These are phyloP conservation scores for Rhodamnia rubescens DNA, from an alignment of 345 rosid genomes.

Conservation along the genomic window DNA sequence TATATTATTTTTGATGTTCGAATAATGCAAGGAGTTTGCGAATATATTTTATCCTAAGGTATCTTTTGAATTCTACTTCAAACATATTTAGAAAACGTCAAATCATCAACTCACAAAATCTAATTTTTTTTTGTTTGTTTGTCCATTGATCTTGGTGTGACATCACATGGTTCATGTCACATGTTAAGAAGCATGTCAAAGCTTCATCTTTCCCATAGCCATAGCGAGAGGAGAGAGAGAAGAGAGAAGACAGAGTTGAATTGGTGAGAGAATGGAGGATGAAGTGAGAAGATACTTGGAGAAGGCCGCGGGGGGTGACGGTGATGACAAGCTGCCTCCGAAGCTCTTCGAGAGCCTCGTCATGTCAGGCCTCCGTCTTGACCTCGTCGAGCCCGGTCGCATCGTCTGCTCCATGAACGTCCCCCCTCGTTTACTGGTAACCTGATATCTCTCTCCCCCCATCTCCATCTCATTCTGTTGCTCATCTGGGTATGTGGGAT, in stretches of 20 bases:
- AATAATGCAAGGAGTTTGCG: neutral
- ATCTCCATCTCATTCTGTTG: neutral
- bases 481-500: neutral
- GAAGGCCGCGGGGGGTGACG: constrained; percentile 24
- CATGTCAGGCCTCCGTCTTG: constrained; percentile 47
- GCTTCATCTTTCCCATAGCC: neutral
- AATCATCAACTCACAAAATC: neutral
- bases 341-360: constrained; percentile 55
- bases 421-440: constrained; percentile 71
- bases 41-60: neutral
- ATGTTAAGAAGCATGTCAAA: neutral
- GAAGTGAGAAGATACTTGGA: constrained; percentile 50
- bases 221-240: neutral
- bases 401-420: constrained; percentile 68
- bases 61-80: neutral
- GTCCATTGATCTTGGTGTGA: too few species aligned
- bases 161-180: neutral
- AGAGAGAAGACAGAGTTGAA: neutral
- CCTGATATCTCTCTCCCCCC: neutral
- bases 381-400: constrained; percentile 64
- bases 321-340: constrained; percentile 19
- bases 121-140: neutral
- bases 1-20: too few species aligned
- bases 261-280: constrained; percentile 11
- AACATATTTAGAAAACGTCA: neutral